Percentiles rank a stretch among this genome's conserved stretches.
Conservation (phyloP, 2,329 filamentous ascomycete species). For the Tympanopsis confertula region DNA sequence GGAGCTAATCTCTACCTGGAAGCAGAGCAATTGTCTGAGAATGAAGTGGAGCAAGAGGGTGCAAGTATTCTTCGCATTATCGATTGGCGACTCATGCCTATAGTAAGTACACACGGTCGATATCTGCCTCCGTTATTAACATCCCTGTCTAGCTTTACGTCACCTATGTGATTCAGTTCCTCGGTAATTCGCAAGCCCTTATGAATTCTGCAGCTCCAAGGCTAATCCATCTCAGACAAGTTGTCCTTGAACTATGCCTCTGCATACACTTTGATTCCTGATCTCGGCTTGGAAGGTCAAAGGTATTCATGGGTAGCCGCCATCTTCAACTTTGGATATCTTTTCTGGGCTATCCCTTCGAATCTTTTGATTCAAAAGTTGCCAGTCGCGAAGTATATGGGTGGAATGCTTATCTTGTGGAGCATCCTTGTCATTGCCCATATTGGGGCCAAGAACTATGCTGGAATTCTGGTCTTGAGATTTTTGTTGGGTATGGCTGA, state of each 20-base stretch:
- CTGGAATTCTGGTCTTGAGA: conserved; percentile 28
- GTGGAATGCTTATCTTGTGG: conserved; percentile 24
- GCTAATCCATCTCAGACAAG: conserved; percentile 14
- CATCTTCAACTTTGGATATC: conserved; percentile 28
- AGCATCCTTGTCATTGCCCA: conserved; percentile 22
- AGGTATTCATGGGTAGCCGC: conserved; percentile 27
- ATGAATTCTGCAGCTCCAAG: background rate
- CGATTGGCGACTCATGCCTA: background rate
- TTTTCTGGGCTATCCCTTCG: background rate
- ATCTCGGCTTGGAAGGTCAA: conserved; percentile 15
- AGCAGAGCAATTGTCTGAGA: conserved; percentile 24
- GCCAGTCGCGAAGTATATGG: background rate
- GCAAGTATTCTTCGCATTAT: conserved; percentile 9
- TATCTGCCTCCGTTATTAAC: background rate
- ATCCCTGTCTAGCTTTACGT: conserved; percentile 9
- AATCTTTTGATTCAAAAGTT: background rate
- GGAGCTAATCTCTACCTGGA: conserved; percentile 30
- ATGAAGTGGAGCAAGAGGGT: conserved; percentile 28
- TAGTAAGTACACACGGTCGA: background rate
- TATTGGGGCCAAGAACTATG: conserved; percentile 22
- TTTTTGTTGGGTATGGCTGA: conserved; percentile 30
- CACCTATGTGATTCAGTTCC: conserved; percentile 32
- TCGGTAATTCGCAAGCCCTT: conserved; percentile 9
- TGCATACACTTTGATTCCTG: conserved; percentile 20
- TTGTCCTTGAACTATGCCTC: conserved; percentile 25